Conservation (phyloP, 257 asterid species). For the Marsdenia floribunda region DNA sequence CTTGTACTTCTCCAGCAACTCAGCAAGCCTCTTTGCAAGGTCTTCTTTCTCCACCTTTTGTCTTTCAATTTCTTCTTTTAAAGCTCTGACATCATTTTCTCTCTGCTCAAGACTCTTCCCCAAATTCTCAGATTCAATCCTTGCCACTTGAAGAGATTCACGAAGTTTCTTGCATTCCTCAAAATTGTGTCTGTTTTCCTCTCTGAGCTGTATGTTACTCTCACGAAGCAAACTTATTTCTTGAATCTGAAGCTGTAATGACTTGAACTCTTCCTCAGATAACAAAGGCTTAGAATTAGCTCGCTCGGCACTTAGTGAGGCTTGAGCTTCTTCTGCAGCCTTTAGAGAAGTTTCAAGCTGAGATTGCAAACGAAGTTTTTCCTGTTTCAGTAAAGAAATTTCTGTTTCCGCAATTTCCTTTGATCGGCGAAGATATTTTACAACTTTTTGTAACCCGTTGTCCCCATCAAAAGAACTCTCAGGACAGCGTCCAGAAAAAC, state of each 20-base stretch:
- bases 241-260: slow-evolving; percentile 76
- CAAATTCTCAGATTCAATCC: slow-evolving; percentile 54
- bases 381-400: slow-evolving; percentile 79
- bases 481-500: slow-evolving; percentile 52
- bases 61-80: slow-evolving; percentile 46
- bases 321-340: slow-evolving; percentile 74
- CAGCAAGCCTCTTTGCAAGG: slow-evolving; percentile 59
- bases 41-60: slow-evolving; percentile 46
- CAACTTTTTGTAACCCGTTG: slow-evolving; percentile 71
- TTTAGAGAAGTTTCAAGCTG: slow-evolving; percentile 68
- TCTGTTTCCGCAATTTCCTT: slow-evolving; percentile 94
- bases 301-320: slow-evolving; percentile 57
- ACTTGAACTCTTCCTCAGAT: slow-evolving; percentile 63
- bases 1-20: slow-evolving; percentile 65
- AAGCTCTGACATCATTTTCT: slow-evolving; percentile 55
- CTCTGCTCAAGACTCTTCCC: slow-evolving; percentile 48
- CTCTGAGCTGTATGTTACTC: slow-evolving; percentile 89
- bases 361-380: slow-evolving; percentile 76
- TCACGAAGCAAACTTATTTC: slow-evolving; percentile 89
- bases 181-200: slow-evolving; percentile 75
- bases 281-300: slow-evolving; percentile 52
- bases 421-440: slow-evolving; percentile 82
- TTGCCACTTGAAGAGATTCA: slow-evolving; percentile 46
- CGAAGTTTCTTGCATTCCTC: slow-evolving; percentile 94
- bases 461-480: slow-evolving; percentile 40